These are phyloP conservation scores for Tylopilus plumbeoviolaceoides DNA, from an alignment of 768 basidiomycete species.

Conservation along the genomic window DNA sequence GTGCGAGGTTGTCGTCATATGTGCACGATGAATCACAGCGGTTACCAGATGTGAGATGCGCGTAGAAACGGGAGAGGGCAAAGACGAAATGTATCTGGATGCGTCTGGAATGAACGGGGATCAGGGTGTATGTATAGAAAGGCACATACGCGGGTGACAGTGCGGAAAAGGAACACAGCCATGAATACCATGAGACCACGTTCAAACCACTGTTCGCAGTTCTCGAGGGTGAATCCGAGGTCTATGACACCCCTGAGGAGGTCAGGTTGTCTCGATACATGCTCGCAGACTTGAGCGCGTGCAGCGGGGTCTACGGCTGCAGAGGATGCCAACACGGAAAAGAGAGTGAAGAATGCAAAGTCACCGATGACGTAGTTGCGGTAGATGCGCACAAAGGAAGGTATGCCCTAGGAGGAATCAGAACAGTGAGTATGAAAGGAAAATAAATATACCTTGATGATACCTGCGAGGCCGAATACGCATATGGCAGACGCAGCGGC, in stretches of 20 bases:
- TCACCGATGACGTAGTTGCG: slow-evolving; percentile 80
- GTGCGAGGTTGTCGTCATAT: slow-evolving; percentile 23
- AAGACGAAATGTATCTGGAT: slow-evolving; percentile 71
- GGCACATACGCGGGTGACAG: slow-evolving; percentile 60
- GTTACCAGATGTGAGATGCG: slow-evolving; percentile 47
- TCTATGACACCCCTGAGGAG: slow-evolving; percentile 66
- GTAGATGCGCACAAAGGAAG: slow-evolving; percentile 70
- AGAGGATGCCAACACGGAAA: slow-evolving; percentile 53
- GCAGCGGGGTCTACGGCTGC: slow-evolving; percentile 52
- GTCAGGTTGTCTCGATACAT: slow-evolving; percentile 71
- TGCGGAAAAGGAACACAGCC: slow-evolving; percentile 54
- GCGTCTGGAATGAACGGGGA: slow-evolving; percentile 1
- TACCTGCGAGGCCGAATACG: slow-evolving; percentile 62
- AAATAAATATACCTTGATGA: slow-evolving; percentile 52
- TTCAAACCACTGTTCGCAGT: slow-evolving; percentile 78
- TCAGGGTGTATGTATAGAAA: neutral
- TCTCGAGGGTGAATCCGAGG: slow-evolving; percentile 71
- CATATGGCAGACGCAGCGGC: slow-evolving; percentile 60
- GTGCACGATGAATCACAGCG: slow-evolving; percentile 2
- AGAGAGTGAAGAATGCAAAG: slow-evolving; percentile 63
- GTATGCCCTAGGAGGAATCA: slow-evolving; percentile 45
- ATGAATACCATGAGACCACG: slow-evolving; percentile 57
- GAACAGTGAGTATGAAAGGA: neutral
- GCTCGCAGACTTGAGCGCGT: slow-evolving; percentile 65
- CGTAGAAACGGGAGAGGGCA: slow-evolving; percentile 64